Evolutionary conservation across 495 filamentous ascomycete genomes (phyloP).

Genomic region (Astrothelium macrocarpum): DNA sequence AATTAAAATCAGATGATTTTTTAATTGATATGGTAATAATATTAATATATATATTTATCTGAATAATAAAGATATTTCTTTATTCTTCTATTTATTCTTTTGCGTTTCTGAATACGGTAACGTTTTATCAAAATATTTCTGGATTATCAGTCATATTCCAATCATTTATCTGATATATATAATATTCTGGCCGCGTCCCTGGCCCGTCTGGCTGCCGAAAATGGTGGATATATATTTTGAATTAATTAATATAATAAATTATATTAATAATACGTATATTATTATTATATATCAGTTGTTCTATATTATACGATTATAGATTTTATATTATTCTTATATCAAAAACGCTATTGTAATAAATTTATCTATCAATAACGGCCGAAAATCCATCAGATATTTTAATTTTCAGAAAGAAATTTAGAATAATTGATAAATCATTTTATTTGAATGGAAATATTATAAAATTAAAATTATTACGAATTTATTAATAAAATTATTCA

Average conservation of each 20-base stretch:
- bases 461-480: slow-evolving; percentile 21
- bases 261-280: slow-evolving; percentile 37
- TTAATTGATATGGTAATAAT: not conserved
- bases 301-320: slow-evolving; percentile 36
- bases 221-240: slow-evolving; percentile 36
- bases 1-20: not conserved
- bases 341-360: slow-evolving; percentile 35
- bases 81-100: slow-evolving; percentile 31
- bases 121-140: slow-evolving; percentile 30
- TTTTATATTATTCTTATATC: slow-evolving; percentile 38
- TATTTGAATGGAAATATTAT: slow-evolving; percentile 34
- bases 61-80: slow-evolving; percentile 25
- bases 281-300: slow-evolving; percentile 33
- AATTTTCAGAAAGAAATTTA: slow-evolving; percentile 36
- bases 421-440: slow-evolving; percentile 28
- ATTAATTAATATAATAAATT: slow-evolving; percentile 30
- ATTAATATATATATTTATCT: slow-evolving; percentile 9
- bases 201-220: slow-evolving; percentile 19
- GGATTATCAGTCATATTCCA: slow-evolving; percentile 25
- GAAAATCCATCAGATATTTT: slow-evolving; percentile 31
- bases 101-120: slow-evolving; percentile 31
- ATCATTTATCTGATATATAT: slow-evolving; percentile 33
- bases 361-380: slow-evolving; percentile 32
- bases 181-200: slow-evolving; percentile 28
- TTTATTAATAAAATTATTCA: slow-evolving; percentile 18